These are phyloP conservation scores for Russula sp. DNA, from an alignment of 768 basidiomycete genomes.

Conservation along the genomic window DNA sequence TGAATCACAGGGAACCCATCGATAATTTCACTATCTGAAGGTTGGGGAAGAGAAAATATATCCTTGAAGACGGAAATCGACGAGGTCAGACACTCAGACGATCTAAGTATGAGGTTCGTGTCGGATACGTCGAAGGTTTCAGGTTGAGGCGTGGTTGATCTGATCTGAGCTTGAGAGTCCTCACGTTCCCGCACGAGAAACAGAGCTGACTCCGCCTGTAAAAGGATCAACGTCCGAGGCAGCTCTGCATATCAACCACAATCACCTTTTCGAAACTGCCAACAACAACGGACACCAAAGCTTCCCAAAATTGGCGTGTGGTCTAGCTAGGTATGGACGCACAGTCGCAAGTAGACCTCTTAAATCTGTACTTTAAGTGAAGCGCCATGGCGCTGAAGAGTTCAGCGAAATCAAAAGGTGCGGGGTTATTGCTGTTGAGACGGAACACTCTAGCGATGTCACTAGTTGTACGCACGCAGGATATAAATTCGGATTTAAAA, in stretches of 20 bases:
- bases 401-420: too few relatives aligned
- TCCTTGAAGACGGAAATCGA: slow-evolving; percentile 19
- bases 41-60: slow-evolving; percentile 24
- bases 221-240: neutral
- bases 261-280: too few relatives aligned
- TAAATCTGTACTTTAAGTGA: too few relatives aligned
- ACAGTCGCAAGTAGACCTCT: too few relatives aligned
- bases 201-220: slow-evolving; percentile 12
- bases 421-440: too few relatives aligned
- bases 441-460: too few relatives aligned
- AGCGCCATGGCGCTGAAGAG: too few relatives aligned
- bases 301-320: too few relatives aligned
- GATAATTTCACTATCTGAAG: neutral
- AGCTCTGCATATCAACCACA: neutral
- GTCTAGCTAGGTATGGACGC: too few relatives aligned
- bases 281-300: too few relatives aligned
- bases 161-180: neutral
- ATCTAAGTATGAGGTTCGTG: slow-evolving; percentile 8
- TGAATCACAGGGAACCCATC: slow-evolving; percentile 7
- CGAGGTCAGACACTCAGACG: slow-evolving; percentile 10
- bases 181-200: neutral
- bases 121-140: neutral
- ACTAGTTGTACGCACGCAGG: too few relatives aligned
- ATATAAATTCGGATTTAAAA: too few relatives aligned
- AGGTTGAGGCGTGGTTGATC: neutral